Evolutionary conservation across 2,329 filamentous ascomycete genomes (phyloP).

Genomic region (Trichothecium sympodiale): DNA sequence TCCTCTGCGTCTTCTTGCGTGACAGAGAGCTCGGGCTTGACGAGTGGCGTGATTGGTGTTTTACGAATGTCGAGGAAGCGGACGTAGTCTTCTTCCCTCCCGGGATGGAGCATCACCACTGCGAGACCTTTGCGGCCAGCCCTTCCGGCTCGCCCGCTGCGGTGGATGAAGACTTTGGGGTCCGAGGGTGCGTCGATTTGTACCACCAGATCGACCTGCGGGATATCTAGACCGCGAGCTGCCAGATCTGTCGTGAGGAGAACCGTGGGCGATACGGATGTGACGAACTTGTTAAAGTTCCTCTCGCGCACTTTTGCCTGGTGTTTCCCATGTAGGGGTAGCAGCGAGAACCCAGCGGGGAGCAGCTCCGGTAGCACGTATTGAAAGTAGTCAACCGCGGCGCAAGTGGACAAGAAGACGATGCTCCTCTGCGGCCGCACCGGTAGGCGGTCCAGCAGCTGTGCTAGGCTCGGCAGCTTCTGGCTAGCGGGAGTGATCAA

Average conservation of each 20-base stretch:
- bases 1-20: slow-evolving; percentile 48
- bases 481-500: slow-evolving; percentile 63
- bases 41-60: slow-evolving; percentile 63
- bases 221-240: slow-evolving; percentile 82
- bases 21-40: slow-evolving; percentile 43
- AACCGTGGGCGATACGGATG: slow-evolving; percentile 63
- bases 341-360: slow-evolving; percentile 53
- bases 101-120: slow-evolving; percentile 74
- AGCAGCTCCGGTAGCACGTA: slow-evolving; percentile 66
- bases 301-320: slow-evolving; percentile 76
- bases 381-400: slow-evolving; percentile 89
- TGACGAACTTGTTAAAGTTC: slow-evolving; percentile 74
- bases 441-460: slow-evolving; percentile 59
- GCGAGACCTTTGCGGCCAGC: slow-evolving; percentile 81
- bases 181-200: slow-evolving; percentile 78
- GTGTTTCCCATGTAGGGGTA: slow-evolving; percentile 87
- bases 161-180: slow-evolving; percentile 90
- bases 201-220: slow-evolving; percentile 80
- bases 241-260: slow-evolving; percentile 90
- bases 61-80: slow-evolving; percentile 78
- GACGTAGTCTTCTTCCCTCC: slow-evolving; percentile 81
- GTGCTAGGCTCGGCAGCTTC: slow-evolving; percentile 65
- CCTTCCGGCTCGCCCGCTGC: slow-evolving; percentile 78
- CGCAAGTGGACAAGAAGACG: slow-evolving; percentile 87
- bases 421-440: slow-evolving; percentile 75